phyloP scores from a whole-genome alignment of 129 eudicot species.

The Pittosporum tobira region DNA sequence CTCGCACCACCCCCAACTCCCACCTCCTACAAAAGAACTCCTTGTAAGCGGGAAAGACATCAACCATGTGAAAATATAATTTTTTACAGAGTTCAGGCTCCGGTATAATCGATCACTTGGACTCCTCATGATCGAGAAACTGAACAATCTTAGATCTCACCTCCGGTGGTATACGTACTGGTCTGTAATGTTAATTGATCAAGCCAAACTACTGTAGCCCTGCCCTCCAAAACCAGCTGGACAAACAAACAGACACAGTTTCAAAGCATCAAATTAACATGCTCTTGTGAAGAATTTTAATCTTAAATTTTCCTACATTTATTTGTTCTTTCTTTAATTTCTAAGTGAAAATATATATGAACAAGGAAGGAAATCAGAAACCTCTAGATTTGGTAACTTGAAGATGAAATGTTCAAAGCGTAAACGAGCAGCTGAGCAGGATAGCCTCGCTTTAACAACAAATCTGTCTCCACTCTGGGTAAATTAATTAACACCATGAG shows the following conservation, averaged over 20 bases:
- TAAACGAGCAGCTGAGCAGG: conserved; percentile 71
- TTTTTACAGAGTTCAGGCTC: not conserved
- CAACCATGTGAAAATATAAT: not conserved
- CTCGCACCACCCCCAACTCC: no score
- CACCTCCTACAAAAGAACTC: no score
- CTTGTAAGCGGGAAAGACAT: no score
- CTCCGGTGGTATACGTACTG: conserved; percentile 74
- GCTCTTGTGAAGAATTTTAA: not conserved
- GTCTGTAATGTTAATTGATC: conserved; percentile 74
- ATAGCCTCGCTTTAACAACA: conserved; percentile 51
- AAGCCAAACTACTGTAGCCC: conserved; percentile 83
- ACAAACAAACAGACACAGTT: conserved; percentile 10
- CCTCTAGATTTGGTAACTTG: conserved; percentile 83
- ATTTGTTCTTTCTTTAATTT: no score
- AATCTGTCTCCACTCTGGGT: conserved; percentile 74
- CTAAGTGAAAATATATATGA: conserved; percentile 3
- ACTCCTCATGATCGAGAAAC: conserved; percentile 38
- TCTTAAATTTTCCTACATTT: not conserved
- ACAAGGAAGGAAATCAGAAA: conserved; percentile 7
- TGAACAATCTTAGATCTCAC: conserved; percentile 56
- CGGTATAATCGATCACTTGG: conserved; percentile 29
- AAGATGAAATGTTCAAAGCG: conserved; percentile 65
- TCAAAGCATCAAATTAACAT: not conserved
- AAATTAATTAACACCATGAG: no score
- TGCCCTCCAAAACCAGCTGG: conserved; percentile 80